Evolutionary conservation across 306 rosid species (phyloP), one percentile per base, ranked within the genome.

Genomic region (Vigna angularis): DNA sequence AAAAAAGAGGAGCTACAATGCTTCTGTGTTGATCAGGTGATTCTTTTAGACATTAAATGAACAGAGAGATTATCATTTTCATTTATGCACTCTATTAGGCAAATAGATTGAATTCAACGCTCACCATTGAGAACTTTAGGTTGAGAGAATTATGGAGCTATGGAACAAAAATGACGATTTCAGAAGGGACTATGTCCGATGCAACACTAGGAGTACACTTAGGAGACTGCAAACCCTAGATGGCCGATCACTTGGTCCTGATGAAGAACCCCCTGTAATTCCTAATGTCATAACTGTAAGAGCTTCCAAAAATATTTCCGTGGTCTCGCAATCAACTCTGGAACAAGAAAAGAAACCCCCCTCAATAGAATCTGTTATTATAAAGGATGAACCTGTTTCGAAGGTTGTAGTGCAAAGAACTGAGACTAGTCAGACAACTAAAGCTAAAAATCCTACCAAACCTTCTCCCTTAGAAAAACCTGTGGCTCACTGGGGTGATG

Each of bases 231-330:
- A 86, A 84, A 93, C 98, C 30, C 70, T 71, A 28, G 98, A 91
- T 81, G 98, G 98, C 68, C 89, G 97, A 28, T 73, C 89, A 13
- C 94, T 91, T 58, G 90, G 91, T 73, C 97, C 94, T n/a, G 90
- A 87, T 69, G 98, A 93, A 85, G 93, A 85, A 77, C 91, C 90
- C n/a, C 94, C 92, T 59, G 75, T 82, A 55, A 82, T 87, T 66
- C 91, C 89, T n/a, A 64, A 44, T 58, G 30, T 68, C 48, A 74
- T 67, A 11, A 18, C 80, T 44, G 89, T 77, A 71, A 86, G 91
- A 79, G 58, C 53, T 45, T 26, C 59, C 22, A 93, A 76, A 85
- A 77, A 48, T 72, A 85, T 76, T 57, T 53, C 86, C 50, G 40
- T 62, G 70, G 52, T 83, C 24, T 50, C 42, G 12, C 81, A n/a